Conservation (phyloP, 2,329 filamentous ascomycete genomes). For the Pestalotiopsis sp. region DNA sequence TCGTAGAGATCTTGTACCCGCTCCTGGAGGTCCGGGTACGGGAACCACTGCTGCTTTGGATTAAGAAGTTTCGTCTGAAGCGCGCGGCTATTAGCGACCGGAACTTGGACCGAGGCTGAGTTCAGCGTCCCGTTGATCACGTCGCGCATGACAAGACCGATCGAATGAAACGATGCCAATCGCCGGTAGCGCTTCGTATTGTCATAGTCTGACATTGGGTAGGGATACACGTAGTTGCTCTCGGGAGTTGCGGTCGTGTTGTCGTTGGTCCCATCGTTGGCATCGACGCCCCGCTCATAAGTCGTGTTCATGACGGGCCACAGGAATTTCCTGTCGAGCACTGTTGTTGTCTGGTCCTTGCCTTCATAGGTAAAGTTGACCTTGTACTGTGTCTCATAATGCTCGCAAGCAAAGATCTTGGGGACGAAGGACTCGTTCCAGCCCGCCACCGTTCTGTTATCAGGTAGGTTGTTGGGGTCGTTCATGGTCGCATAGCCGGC, state of each 20-base stretch:
- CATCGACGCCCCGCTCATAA: conserved; percentile 27
- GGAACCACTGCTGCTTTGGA: conserved; percentile 34
- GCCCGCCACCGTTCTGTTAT: conserved; percentile 22
- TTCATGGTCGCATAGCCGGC: conserved; percentile 35
- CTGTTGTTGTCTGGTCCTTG: conserved; percentile 29
- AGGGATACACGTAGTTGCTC: conserved; percentile 34
- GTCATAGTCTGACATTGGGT: conserved; percentile 21
- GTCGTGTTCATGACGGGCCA: conserved; percentile 37
- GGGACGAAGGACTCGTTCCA: conserved; percentile 37
- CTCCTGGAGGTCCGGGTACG: conserved; percentile 28
- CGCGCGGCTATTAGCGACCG: conserved; percentile 35
- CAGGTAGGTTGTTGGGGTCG: conserved; percentile 21
- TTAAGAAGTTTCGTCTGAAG: conserved; percentile 46
- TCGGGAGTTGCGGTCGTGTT: conserved; percentile 35
- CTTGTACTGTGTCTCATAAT: conserved; percentile 38
- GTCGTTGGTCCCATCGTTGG: conserved; percentile 39
- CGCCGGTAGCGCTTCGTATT: conserved; percentile 32
- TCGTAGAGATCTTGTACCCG: conserved; percentile 37
- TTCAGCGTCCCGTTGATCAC: conserved; percentile 37
- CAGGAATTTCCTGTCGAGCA: conserved; percentile 28
- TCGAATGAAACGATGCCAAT: conserved; percentile 36
- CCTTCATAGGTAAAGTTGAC: conserved; percentile 36
- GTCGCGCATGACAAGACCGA: conserved; percentile 35
- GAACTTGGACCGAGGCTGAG: conserved; percentile 24
- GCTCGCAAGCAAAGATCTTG: conserved; percentile 40